phyloP scores from a whole-genome alignment of 441 rosid genomes.

The Arabidopsis lyrata region DNA sequence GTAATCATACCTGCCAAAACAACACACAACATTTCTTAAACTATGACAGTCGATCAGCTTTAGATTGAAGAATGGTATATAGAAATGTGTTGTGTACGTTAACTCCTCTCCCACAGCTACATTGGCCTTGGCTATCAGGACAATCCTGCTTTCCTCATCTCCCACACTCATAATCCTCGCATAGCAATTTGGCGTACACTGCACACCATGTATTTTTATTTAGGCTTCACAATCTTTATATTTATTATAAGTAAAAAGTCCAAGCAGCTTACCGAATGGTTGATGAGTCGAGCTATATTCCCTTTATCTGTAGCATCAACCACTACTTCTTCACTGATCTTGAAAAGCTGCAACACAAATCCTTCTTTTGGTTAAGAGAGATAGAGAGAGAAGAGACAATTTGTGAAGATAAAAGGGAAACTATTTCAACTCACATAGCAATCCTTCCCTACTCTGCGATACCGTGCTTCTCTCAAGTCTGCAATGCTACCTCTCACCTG shows the following conservation, averaged over 20 bases:
- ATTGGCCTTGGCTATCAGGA: constrained; percentile 87
- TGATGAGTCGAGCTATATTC: constrained; percentile 94
- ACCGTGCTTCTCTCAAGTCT: constrained; percentile 86
- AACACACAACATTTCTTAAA: constrained; percentile 12
- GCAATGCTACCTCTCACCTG: constrained; percentile 91
- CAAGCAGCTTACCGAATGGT: constrained; percentile 79
- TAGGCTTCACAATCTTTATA: neutral
- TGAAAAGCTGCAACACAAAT: constrained; percentile 71
- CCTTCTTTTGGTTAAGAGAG: neutral
- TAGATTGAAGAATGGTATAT: neutral
- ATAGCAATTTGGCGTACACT: constrained; percentile 98
- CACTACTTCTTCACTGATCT: constrained; percentile 97
- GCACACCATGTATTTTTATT: constrained; percentile 30
- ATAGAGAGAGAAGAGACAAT: constrained; percentile 14
- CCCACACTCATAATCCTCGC: constrained; percentile 99
- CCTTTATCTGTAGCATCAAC: constrained; percentile 98
- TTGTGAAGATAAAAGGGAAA: neutral
- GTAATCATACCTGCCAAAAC: constrained; percentile 81
- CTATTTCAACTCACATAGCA: constrained; percentile 73
- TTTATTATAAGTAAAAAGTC: neutral
- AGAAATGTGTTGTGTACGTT: constrained; percentile 60
- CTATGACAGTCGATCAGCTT: constrained; percentile 17
- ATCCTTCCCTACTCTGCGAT: constrained; percentile 84
- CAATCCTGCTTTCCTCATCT: constrained; percentile 88
- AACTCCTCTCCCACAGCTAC: constrained; percentile 90